Conservation (phyloP, 768 basidiomycete genomes). For the Russula compacta region DNA sequence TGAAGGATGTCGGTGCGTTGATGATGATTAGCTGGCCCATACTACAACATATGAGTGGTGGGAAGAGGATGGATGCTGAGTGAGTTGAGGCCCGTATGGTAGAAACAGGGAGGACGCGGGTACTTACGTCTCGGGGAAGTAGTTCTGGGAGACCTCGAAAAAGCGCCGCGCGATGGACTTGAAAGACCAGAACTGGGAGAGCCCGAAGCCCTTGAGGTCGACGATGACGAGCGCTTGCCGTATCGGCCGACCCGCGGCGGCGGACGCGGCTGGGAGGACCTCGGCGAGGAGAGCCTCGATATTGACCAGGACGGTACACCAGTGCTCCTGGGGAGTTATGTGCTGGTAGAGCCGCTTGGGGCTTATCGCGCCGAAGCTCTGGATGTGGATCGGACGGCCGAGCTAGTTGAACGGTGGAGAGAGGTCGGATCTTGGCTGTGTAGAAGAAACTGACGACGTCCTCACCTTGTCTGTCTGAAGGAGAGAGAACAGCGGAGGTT, state of each 20-base stretch:
- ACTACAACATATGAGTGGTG: slow-evolving; percentile 27
- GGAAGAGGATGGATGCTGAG: background rate
- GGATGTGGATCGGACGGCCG: slow-evolving; percentile 65
- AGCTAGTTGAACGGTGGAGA: slow-evolving; percentile 30
- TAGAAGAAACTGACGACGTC: background rate
- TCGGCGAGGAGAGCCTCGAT: slow-evolving; percentile 57
- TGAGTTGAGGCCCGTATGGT: background rate
- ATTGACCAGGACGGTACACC: slow-evolving; percentile 56
- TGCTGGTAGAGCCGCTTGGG: slow-evolving; percentile 46
- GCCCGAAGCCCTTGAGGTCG: slow-evolving; percentile 60
- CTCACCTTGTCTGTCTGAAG: slow-evolving; percentile 58
- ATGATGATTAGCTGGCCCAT: slow-evolving; percentile 67
- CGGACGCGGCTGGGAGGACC: slow-evolving; percentile 54
- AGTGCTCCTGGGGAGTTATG: slow-evolving; percentile 42
- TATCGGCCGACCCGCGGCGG: slow-evolving; percentile 43
- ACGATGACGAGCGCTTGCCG: slow-evolving; percentile 53
- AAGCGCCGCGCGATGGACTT: slow-evolving; percentile 50
- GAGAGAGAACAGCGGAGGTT: background rate
- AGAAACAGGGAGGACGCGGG: background rate
- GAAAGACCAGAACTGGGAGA: slow-evolving; percentile 70
- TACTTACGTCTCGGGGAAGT: slow-evolving; percentile 65
- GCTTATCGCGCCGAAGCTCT: slow-evolving; percentile 53
- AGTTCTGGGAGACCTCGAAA: slow-evolving; percentile 72
- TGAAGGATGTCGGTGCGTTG: slow-evolving; percentile 66
- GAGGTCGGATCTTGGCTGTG: background rate